Evolutionary conservation across 805 yeast species (phyloP).

Genomic region (Metschnikowia kunwiensis): DNA sequence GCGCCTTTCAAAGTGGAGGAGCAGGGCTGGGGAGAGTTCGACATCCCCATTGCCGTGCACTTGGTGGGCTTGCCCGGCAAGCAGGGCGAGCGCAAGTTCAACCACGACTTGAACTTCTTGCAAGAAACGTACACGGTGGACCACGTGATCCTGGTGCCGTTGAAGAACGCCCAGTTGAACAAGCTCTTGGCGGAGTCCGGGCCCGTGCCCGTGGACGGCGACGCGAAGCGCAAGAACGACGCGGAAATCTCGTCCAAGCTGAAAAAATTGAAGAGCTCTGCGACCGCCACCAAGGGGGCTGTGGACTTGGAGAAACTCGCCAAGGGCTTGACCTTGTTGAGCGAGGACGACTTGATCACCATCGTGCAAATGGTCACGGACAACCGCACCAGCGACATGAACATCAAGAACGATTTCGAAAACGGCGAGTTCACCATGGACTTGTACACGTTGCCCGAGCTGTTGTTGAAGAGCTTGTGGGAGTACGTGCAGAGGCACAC

Average conservation of each 20-base stretch:
- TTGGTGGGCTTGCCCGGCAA: slow-evolving; percentile 62
- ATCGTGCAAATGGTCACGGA: slow-evolving; percentile 98
- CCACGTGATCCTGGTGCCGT: slow-evolving; percentile 74
- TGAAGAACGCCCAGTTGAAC: slow-evolving; percentile 64
- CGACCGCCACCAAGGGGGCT: slow-evolving; percentile 58
- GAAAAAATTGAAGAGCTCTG: slow-evolving; percentile 52
- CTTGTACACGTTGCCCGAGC: slow-evolving; percentile 87
- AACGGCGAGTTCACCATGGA: slow-evolving; percentile 98
- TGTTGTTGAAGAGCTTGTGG: slow-evolving; percentile 86
- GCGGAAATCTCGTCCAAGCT: slow-evolving; percentile 32
- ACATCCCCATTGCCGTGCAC: slow-evolving; percentile 74
- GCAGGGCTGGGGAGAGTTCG: slow-evolving; percentile 99
- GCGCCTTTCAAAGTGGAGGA: slow-evolving; percentile 87
- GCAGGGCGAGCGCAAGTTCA: slow-evolving; percentile 81
- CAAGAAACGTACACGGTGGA: slow-evolving; percentile 75
- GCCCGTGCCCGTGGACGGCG: slow-evolving; percentile 57
- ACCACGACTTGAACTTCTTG: slow-evolving; percentile 85
- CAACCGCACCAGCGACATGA: slow-evolving; percentile 92
- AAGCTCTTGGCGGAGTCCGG: slow-evolving; percentile 79
- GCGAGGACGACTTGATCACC: slow-evolving; percentile 88
- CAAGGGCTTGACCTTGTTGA: slow-evolving; percentile 79
- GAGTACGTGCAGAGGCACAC: slow-evolving; percentile 82
- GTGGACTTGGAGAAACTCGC: slow-evolving; percentile 91
- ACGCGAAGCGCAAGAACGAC: slow-evolving; percentile 36
- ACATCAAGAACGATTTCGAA: slow-evolving; percentile 90